Evolutionary conservation across 345 rosid genomes (phyloP).

Genomic region (Passiflora organensis): DNA sequence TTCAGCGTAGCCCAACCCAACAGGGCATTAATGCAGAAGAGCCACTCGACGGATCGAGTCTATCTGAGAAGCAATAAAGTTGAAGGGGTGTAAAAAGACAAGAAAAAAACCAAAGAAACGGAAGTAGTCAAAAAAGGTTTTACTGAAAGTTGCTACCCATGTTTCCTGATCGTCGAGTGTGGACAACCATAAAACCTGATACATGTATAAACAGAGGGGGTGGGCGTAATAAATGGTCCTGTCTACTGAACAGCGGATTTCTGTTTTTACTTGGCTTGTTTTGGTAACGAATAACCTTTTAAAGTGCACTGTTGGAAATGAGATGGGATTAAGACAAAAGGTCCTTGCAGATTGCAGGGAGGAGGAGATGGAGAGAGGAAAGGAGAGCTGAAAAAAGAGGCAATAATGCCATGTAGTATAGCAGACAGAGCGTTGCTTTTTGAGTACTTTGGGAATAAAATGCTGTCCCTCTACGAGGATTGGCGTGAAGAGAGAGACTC

Average conservation of each 20-base stretch:
- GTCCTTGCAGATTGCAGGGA: constrained; percentile 22
- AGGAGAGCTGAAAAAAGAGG: constrained; percentile 2
- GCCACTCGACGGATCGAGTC: no score
- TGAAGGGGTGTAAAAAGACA: neutral
- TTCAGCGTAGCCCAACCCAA: no score
- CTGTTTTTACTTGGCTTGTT: no score
- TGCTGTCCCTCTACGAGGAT: constrained; percentile 72
- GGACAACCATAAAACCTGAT: no score
- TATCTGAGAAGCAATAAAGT: neutral
- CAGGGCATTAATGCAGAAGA: no score
- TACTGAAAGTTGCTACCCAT: no score
- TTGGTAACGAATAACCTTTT: no score
- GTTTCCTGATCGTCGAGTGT: constrained; percentile 3
- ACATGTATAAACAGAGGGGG: no score
- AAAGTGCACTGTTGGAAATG: constrained; percentile 31
- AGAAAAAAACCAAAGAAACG: neutral
- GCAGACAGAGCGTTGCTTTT: constrained; percentile 53
- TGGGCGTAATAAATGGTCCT: no score
- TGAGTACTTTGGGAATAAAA: constrained; percentile 45
- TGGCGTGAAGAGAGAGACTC: constrained; percentile 45
- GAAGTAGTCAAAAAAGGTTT: no score
- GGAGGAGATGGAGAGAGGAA: neutral
- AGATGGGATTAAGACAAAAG: constrained; percentile 42
- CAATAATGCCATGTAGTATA: constrained; percentile 48
- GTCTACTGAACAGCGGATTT: no score